These are phyloP conservation scores for Chlorophyllum brunneum DNA, from an alignment of 768 basidiomycete species.

Conservation along the genomic window DNA sequence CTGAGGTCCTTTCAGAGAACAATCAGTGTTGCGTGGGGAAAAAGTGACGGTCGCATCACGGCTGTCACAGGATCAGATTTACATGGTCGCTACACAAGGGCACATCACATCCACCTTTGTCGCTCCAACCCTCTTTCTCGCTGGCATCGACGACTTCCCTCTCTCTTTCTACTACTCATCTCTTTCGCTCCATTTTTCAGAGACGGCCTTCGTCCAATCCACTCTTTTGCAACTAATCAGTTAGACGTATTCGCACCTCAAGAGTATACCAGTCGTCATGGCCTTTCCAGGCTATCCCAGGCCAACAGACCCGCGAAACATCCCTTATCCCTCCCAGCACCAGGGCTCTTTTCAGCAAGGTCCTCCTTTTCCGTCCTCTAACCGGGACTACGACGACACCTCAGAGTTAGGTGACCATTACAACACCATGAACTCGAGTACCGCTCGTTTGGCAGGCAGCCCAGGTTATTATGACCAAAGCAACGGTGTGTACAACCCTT, in stretches of 20 bases:
- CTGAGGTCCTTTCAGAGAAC: neutral
- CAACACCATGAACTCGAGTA: constrained; percentile 46
- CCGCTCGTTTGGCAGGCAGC: constrained; percentile 49
- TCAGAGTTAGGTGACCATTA: constrained; percentile 53
- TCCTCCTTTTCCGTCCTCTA: constrained; percentile 27
- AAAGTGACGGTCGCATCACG: constrained; percentile 16
- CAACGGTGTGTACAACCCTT: constrained; percentile 19
- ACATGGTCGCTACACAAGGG: constrained; percentile 15
- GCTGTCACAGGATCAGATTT: constrained; percentile 19
- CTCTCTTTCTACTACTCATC: constrained; percentile 12
- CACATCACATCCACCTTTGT: constrained; percentile 19
- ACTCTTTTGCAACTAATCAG: constrained; percentile 16
- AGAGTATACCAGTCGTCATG: constrained; percentile 13
- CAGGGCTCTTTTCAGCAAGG: constrained; percentile 12
- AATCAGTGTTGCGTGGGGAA: constrained; percentile 9
- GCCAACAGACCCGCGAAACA: constrained; percentile 16
- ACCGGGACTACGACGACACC: constrained; percentile 42
- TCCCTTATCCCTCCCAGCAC: constrained; percentile 22
- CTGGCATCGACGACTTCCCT: constrained; percentile 15
- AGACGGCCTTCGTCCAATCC: constrained; percentile 12
- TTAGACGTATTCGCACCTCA: neutral
- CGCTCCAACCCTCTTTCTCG: constrained; percentile 20
- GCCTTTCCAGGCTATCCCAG: constrained; percentile 14
- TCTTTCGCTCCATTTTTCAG: neutral
- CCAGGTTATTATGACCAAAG: constrained; percentile 37